phyloP scores from a whole-genome alignment of 371 early-diverging fungal species.

The Phascolomyces articulosus region DNA sequence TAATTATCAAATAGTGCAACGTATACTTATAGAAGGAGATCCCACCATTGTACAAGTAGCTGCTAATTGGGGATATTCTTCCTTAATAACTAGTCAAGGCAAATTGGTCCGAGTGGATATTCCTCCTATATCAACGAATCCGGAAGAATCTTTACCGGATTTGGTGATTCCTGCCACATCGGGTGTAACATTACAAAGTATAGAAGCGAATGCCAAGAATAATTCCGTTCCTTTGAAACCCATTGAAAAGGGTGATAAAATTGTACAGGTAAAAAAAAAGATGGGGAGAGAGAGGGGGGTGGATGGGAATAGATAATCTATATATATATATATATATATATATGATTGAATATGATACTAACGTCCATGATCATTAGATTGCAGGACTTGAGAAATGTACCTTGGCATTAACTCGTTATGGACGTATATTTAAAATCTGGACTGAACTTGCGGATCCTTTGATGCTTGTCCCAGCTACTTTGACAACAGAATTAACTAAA shows the following conservation, averaged over 20 bases:
- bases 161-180: not conserved
- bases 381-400: constrained; percentile 22
- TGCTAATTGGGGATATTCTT: constrained; percentile 40
- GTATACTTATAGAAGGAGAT: constrained; percentile 20
- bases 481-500: constrained; percentile 12
- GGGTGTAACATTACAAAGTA: not conserved
- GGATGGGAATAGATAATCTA: not conserved
- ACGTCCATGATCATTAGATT: constrained; percentile 2
- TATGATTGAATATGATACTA: too few species aligned
- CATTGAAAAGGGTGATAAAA: constrained; percentile 6
- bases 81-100: constrained; percentile 29
- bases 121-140: constrained; percentile 15
- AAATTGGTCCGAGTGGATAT: constrained; percentile 24
- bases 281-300: too few species aligned
- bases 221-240: not conserved
- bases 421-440: constrained; percentile 16
- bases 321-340: not conserved
- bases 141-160: not conserved
- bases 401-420: constrained; percentile 19
- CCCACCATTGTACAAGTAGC: constrained; percentile 28
- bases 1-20: constrained; percentile 28
- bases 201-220: not conserved
- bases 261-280: constrained; percentile 12
- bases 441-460: not conserved
- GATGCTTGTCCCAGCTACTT: not conserved